Conservation (phyloP, 768 basidiomycete species). For the Leucogyrophana mollusca region DNA sequence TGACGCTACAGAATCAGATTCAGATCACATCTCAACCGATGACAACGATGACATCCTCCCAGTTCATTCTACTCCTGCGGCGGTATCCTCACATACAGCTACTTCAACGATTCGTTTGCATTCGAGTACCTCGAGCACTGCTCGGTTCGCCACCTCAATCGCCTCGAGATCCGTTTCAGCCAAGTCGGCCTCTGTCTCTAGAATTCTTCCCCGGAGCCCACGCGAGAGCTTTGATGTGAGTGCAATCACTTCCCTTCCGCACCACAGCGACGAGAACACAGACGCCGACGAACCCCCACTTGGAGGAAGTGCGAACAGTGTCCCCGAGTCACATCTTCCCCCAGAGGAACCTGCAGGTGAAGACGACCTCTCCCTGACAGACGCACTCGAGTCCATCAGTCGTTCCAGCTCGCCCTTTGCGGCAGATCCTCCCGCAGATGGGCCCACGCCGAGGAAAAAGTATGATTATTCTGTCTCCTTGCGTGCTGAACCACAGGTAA, state of each 20-base stretch:
- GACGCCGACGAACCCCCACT: constrained; percentile 36
- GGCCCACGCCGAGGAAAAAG: constrained; percentile 47
- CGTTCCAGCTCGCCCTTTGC: constrained; percentile 48
- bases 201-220: constrained; percentile 29
- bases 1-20: constrained; percentile 35
- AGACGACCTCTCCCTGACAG: constrained; percentile 49
- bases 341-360: constrained; percentile 43
- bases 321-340: constrained; percentile 53
- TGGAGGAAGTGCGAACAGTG: constrained; percentile 46
- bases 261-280: constrained; percentile 31
- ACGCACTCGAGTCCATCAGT: constrained; percentile 57
- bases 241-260: constrained; percentile 53
- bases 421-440: constrained; percentile 31
- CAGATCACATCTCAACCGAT: constrained; percentile 36
- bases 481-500: constrained; percentile 59
- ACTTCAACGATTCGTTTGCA: constrained; percentile 51
- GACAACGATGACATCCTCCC: constrained; percentile 48
- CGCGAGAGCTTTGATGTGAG: constrained; percentile 61
- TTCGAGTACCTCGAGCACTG: constrained; percentile 48
- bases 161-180: constrained; percentile 39
- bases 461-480: constrained; percentile 60
- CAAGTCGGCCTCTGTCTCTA: constrained; percentile 35
- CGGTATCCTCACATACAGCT: constrained; percentile 46
- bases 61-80: constrained; percentile 66
- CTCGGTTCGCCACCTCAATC: constrained; percentile 53